Base-by-base conservation (phyloP, 2,329 filamentous ascomycete genomes). In the Mollisiaceae sp. region DNA sequence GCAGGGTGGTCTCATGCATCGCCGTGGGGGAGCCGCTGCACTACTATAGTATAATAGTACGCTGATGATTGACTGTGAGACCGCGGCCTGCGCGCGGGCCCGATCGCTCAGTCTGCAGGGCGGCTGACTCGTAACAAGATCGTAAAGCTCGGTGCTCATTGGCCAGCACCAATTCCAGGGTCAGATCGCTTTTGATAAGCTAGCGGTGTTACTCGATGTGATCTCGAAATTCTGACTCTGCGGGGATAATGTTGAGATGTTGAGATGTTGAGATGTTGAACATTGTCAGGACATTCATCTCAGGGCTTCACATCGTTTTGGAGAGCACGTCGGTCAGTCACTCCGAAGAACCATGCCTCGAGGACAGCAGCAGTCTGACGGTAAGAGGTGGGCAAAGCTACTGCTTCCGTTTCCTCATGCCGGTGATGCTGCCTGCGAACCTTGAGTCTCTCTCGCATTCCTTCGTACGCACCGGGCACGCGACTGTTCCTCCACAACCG, bases 151-250 rank as follows among this genome's bases (percentile, higher is more conserved):
- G 11, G 1, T n/a, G 14, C 4, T 39, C 14, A 41, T 54, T 54
- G 55, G 32, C 24, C 14, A 18, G 8, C 27, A 8, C 18, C 8
- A 15, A 2, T 35, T 4, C 24, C 14, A 54, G 32, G 1, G 6
- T 39, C 20, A 14, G 35, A 18, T 27, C 9, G 55, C 9, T 38
- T 32, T 22, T 39, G 55, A 39, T 57, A 38, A 39, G 32, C 32
- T 38, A 6, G 55, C 20, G 8, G 12, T 54, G 1, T 57, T 57
- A 57, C 55, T 57, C 55, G 55, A 57, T 57, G 55, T 14, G n/a
- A 57, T 57, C 55, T 57, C 55, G 35, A 57, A 41, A 57, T 57
- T 57, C 36, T 20, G 12, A 8, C 20, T 4, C 12, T 36, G 54
- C 32, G 54, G 27, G 54, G 32, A 56, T 11, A 47, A n/a, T n/a